phyloP scores from a whole-genome alignment of 139 green algal genomes.

The Tetraselmis chui region DNA sequence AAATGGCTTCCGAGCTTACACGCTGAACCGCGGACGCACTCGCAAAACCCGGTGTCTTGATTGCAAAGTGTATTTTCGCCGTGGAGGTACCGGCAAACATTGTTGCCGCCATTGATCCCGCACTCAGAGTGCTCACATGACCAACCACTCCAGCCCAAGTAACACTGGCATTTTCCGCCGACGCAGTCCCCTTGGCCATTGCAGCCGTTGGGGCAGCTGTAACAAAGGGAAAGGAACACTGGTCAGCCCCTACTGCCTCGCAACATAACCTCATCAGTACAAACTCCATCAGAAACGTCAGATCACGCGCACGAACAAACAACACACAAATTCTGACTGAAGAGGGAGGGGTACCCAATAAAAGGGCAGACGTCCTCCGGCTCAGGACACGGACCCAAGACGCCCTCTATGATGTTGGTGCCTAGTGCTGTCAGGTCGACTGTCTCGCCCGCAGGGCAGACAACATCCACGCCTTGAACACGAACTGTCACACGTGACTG shows the following conservation, averaged over 20 bases:
- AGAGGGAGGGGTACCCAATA: neutral
- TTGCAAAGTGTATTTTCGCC: neutral
- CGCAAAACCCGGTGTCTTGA: neutral
- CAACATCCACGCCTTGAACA: conserved; percentile 2
- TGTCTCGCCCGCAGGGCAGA: conserved; percentile 1
- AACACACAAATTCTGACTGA: no score
- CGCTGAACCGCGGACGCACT: neutral
- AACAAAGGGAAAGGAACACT: no score
- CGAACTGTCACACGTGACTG: neutral
- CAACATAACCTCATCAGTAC: no score
- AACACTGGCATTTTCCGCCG: neutral
- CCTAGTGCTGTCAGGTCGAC: neutral
- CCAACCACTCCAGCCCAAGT: conserved; percentile 1
- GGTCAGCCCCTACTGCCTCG: no score
- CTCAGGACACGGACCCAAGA: conserved; percentile 1
- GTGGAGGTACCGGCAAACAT: neutral
- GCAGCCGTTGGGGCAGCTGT: neutral
- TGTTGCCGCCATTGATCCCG: neutral
- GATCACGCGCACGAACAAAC: no score
- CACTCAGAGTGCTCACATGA: neutral
- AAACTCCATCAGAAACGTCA: no score
- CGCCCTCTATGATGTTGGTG: neutral
- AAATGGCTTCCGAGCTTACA: neutral
- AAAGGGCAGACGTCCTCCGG: conserved; percentile 4
- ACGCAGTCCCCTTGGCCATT: conserved; percentile 1